Evolutionary conservation across 768 basidiomycete species (phyloP).

Genomic region (Serpula lacrymans): DNA sequence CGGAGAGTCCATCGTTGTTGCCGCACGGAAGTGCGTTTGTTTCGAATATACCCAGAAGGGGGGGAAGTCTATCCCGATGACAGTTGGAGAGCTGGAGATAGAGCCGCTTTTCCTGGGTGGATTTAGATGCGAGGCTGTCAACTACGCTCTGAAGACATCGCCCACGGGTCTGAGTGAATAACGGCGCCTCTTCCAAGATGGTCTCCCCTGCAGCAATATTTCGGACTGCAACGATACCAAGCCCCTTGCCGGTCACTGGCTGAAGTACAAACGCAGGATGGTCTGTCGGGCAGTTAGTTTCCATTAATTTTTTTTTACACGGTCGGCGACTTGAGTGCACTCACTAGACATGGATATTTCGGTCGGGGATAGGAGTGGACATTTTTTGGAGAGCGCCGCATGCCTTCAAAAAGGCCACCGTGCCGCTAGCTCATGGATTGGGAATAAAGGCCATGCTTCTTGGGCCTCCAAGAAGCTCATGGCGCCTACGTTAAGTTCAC

Average conservation of each 20-base stretch:
- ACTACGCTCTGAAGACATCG: constrained; percentile 21
- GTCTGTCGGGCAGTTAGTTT: too few relatives aligned
- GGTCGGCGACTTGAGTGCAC: too few relatives aligned
- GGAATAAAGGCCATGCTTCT: too few relatives aligned
- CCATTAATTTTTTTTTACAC: too few relatives aligned
- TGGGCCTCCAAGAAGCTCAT: too few relatives aligned
- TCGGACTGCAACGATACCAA: constrained; percentile 23
- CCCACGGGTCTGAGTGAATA: constrained; percentile 15
- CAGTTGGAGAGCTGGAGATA: constrained; percentile 22
- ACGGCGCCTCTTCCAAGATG: constrained; percentile 24
- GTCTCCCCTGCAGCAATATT: constrained; percentile 19
- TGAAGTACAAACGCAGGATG: too few relatives aligned
- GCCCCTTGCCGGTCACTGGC: constrained; percentile 17
- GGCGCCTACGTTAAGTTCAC: too few relatives aligned
- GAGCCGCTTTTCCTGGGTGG: constrained; percentile 22
- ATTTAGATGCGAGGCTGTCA: constrained; percentile 14
- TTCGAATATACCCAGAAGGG: constrained; percentile 24
- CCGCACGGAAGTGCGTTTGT: constrained; percentile 25
- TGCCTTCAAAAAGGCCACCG: too few relatives aligned
- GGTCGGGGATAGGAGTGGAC: too few relatives aligned
- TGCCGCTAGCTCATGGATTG: too few relatives aligned
- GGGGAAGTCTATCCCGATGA: constrained; percentile 16
- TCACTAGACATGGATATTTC: too few relatives aligned
- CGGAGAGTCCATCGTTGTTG: constrained; percentile 2
- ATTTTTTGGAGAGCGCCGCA: too few relatives aligned